These are phyloP conservation scores for Saccharomycopsis sp. DNA, from an alignment of 805 yeast genomes.

Conservation along the genomic window DNA sequence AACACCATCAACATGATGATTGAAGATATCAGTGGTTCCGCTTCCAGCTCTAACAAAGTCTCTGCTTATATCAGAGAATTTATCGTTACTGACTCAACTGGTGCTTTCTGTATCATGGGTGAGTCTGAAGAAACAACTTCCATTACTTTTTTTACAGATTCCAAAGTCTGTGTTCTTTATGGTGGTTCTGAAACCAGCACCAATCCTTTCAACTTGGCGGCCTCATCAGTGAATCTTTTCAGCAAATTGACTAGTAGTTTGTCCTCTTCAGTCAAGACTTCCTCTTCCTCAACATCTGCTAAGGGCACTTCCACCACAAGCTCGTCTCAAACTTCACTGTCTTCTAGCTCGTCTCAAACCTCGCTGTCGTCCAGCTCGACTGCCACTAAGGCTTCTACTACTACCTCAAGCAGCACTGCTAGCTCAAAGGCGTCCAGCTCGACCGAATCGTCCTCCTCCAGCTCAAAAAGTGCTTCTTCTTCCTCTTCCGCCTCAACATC, in stretches of 20 bases:
- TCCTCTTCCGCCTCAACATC: constrained; percentile 26
- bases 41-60: constrained; percentile 2
- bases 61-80: constrained; percentile 6
- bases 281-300: too few species aligned
- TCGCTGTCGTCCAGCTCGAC: constrained; percentile 10
- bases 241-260: too few species aligned
- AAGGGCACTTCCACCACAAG: too few species aligned
- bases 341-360: too few species aligned
- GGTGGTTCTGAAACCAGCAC: background rate
- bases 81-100: constrained; percentile 4
- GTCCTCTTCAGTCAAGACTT: too few species aligned
- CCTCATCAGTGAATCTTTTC: too few species aligned
- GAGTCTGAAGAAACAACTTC: constrained; percentile 2
- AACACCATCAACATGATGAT: constrained; percentile 17
- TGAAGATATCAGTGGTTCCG: constrained; percentile 6
- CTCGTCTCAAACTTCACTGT: too few species aligned
- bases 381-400: constrained; percentile 5
- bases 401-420: constrained; percentile 11
- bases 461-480: constrained; percentile 23
- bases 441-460: constrained; percentile 23
- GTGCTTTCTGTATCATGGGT: constrained; percentile 11
- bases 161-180: background rate
- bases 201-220: constrained; percentile 1
- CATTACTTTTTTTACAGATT: background rate
- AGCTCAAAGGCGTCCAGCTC: constrained; percentile 23